Evolutionary conservation across 2,329 filamentous ascomycete genomes (phyloP).

Genomic region (Fusarium sp.): DNA sequence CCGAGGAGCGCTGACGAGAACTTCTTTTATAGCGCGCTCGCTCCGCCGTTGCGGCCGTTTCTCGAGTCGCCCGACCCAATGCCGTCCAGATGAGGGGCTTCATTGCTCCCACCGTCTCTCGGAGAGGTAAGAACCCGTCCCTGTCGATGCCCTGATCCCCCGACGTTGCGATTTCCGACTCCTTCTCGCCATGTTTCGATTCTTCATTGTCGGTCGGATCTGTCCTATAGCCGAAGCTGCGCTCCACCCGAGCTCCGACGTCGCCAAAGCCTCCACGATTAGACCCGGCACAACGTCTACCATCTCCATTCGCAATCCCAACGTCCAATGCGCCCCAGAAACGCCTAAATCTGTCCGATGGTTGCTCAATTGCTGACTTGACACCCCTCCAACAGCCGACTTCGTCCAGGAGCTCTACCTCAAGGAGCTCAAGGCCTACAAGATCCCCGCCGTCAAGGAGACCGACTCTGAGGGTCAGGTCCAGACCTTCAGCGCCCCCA

Average conservation of each 20-base stretch:
- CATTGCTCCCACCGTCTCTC: constrained; percentile 70
- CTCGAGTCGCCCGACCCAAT: constrained; percentile 56
- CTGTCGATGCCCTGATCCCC: constrained; percentile 3
- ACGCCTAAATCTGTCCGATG: not conserved
- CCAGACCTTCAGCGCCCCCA: constrained; percentile 84
- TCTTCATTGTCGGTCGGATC: constrained; percentile 30
- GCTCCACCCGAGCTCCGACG: constrained; percentile 44
- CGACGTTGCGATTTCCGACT: not conserved
- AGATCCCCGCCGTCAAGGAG: constrained; percentile 84
- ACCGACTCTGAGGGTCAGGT: constrained; percentile 91
- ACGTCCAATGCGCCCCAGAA: not conserved
- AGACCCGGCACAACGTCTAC: not conserved
- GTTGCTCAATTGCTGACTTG: constrained; percentile 42
- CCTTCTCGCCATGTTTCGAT: constrained; percentile 6
- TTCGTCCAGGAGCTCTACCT: constrained; percentile 98
- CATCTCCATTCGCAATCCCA: not conserved
- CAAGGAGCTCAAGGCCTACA: constrained; percentile 95
- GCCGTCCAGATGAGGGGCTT: constrained; percentile 66
- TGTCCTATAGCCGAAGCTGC: constrained; percentile 44
- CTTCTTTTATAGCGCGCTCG: constrained; percentile 60
- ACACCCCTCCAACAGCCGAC: constrained; percentile 74
- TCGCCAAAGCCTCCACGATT: constrained; percentile 31
- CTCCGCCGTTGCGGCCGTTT: constrained; percentile 62
- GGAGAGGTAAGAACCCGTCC: constrained; percentile 65
- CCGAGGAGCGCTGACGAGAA: constrained; percentile 10